These are phyloP conservation scores for Globisporangium spinosum DNA, from an alignment of 352 stramenopile genomes.

Conservation along the genomic window DNA sequence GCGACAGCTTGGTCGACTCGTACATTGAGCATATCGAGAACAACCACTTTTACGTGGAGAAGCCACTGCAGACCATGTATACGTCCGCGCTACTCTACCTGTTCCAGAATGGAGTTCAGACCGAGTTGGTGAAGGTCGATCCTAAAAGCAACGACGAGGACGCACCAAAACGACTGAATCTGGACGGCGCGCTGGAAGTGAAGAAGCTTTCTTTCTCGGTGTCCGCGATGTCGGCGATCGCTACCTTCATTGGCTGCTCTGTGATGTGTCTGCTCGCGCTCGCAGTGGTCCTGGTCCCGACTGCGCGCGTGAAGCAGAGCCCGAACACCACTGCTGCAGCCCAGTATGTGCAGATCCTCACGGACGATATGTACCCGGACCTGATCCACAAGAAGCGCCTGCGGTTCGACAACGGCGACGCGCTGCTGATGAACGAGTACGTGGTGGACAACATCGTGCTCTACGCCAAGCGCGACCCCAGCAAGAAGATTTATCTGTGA, in stretches of 20 bases:
- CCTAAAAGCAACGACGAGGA: constrained; percentile 17
- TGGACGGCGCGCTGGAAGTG: constrained; percentile 11
- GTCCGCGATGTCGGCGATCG: constrained; percentile 32
- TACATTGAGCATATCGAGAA: constrained; percentile 20
- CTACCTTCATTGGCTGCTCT: constrained; percentile 48
- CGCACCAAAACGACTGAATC: constrained; percentile 15
- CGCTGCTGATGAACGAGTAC: constrained; percentile 66
- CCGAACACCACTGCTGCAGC: constrained; percentile 59
- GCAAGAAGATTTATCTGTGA: constrained; percentile 64
- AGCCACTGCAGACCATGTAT: constrained; percentile 29
- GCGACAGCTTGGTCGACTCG: constrained; percentile 31
- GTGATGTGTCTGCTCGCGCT: constrained; percentile 52
- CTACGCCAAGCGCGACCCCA: constrained; percentile 48
- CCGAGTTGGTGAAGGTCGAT: constrained; percentile 21
- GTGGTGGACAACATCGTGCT: constrained; percentile 59
- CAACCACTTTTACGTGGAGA: constrained; percentile 27
- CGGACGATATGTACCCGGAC: constrained; percentile 65
- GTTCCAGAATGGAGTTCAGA: constrained; percentile 39
- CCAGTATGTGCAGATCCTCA: constrained; percentile 70
- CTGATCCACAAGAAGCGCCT: constrained; percentile 71
- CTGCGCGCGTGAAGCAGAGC: constrained; percentile 44
- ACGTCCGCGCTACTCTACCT: constrained; percentile 45
- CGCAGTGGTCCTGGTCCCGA: constrained; percentile 51
- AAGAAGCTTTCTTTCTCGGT: constrained; percentile 52
- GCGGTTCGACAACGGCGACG: constrained; percentile 58